Evolutionary conservation across 768 basidiomycete species (phyloP), one percentile per base, ranked within the genome.

Genomic region (Lactarius deliciosus): DNA sequence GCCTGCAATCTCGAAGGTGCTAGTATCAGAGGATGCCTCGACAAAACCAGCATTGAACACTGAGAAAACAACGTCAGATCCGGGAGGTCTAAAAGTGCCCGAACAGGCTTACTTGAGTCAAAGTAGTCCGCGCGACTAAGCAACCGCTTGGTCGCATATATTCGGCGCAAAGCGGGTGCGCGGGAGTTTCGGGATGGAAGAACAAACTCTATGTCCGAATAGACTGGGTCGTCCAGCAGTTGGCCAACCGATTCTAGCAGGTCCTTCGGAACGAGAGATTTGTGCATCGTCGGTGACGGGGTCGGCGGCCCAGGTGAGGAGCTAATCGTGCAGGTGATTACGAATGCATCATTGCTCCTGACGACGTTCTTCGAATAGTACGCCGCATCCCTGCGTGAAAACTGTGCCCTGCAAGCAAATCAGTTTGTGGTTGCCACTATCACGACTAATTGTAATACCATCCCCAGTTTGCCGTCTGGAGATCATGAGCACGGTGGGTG

Each of bases 161-260:
- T 90, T 18, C 73, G 73, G 18, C 80, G 75, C 32, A 72, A 69
- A 50, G 77, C 79, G 28, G 76, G 75, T 18, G 77, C 77, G 32
- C 79, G 74, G 28, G 75, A 75, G 40, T 80, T 73, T 38, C 77
- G 77, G 53, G 79, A 77, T 0, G 90, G 89, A 36, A 94, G 77
- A 22, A 93, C 78, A 69, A 95, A 94, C 74, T 89, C 87, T 20
- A 94, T 85, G 71, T 95, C 92, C 7, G 92, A 92, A 71, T 94
- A 94, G 15, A 83, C 73, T n/a, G 89, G 89, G 71, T 94, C 90
- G 71, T 94, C 88, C 11, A 94, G 79, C 30, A 94, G 77, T 38
- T 81, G 77, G 6, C 92, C 93, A n/a, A 94, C 80, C 16, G 86
- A 86, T 69, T 87, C 84, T 47, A 94, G 73, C 18, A 90, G 81